Evolutionary conservation across 2,329 filamentous ascomycete genomes (phyloP).

Genomic region (Hypoxylon sp.): DNA sequence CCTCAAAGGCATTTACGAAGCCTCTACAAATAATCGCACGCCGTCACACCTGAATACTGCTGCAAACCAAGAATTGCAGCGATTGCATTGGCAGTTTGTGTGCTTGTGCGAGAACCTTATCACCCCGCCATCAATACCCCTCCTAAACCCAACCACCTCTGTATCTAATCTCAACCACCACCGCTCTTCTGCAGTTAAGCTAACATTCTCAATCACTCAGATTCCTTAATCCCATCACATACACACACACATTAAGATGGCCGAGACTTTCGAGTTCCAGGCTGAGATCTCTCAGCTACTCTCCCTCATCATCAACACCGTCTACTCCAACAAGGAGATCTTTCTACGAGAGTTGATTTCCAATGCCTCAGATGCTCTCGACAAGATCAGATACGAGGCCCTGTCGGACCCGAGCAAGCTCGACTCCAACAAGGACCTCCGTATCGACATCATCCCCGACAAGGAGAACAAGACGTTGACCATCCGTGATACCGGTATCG

Average conservation of each 20-base stretch:
- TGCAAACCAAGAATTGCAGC: not conserved
- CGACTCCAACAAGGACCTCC: slow-evolving; percentile 96
- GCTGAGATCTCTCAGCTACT: slow-evolving; percentile 99
- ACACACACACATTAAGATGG: slow-evolving; percentile 72
- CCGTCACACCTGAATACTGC: not conserved
- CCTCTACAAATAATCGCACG: slow-evolving; percentile 4
- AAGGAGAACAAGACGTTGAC: slow-evolving; percentile 98
- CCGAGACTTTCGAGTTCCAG: slow-evolving; percentile 99
- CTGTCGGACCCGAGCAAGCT: slow-evolving; percentile 98
- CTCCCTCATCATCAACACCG: slow-evolving; percentile 99
- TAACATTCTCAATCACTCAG: slow-evolving; percentile 37
- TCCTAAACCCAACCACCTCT: slow-evolving; percentile 13
- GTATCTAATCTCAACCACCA: not conserved
- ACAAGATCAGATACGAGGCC: slow-evolving; percentile 99
- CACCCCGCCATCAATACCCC: slow-evolving; percentile 43
- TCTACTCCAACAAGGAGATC: slow-evolving; percentile 99
- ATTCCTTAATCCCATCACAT: slow-evolving; percentile 22
- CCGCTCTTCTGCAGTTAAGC: slow-evolving; percentile 14
- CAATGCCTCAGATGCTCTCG: slow-evolving; percentile 98
- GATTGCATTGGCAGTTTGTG: not conserved
- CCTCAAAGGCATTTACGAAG: not conserved
- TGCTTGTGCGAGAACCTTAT: slow-evolving; percentile 21
- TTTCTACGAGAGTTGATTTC: slow-evolving; percentile 99
- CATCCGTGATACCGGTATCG: slow-evolving; percentile 98
- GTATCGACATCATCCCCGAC: slow-evolving; percentile 98